These are phyloP conservation scores for Mycena vitilis DNA, from an alignment of 768 basidiomycete genomes.

Conservation along the genomic window DNA sequence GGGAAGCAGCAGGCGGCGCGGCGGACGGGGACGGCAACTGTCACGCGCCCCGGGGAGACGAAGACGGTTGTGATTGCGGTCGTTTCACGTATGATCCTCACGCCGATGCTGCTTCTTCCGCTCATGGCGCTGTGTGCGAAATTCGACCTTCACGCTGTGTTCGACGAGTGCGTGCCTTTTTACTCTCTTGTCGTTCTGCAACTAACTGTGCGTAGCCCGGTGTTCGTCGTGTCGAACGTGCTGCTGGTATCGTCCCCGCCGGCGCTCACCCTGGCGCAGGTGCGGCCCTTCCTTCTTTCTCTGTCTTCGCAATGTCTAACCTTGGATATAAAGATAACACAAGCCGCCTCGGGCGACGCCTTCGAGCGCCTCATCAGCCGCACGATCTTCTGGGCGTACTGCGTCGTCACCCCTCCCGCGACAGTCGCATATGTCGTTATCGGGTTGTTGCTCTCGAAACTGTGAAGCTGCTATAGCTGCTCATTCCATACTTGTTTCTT, in stretches of 20 bases:
- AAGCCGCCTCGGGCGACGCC: slow-evolving; percentile 75
- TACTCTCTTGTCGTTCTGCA: background rate
- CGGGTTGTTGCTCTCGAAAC: slow-evolving; percentile 71
- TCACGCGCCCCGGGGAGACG: slow-evolving; percentile 72
- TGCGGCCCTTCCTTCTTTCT: slow-evolving; percentile 41
- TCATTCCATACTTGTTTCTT: too few species aligned
- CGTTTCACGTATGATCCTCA: slow-evolving; percentile 87
- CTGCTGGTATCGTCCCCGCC: slow-evolving; percentile 87
- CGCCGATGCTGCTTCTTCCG: slow-evolving; percentile 82
- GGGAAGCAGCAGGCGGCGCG: slow-evolving; percentile 39
- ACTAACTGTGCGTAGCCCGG: slow-evolving; percentile 63
- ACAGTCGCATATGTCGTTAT: slow-evolving; percentile 82
- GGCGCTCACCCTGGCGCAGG: slow-evolving; percentile 68
- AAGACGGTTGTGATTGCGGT: slow-evolving; percentile 87
- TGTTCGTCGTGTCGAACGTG: slow-evolving; percentile 88
- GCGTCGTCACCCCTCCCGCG: slow-evolving; percentile 87
- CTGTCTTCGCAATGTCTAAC: background rate
- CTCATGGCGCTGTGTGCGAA: too few species aligned
- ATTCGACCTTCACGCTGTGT: too few species aligned
- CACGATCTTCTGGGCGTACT: slow-evolving; percentile 95
- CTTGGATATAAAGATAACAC: slow-evolving; percentile 70
- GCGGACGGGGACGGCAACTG: slow-evolving; percentile 12
- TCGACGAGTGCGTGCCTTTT: too few species aligned
- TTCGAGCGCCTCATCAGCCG: slow-evolving; percentile 75
- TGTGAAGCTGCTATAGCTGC: slow-evolving; percentile 43